These are phyloP conservation scores for Sporisorium reilianum DNA, from an alignment of 1,284 basidiomycete species.

Conservation along the genomic window DNA sequence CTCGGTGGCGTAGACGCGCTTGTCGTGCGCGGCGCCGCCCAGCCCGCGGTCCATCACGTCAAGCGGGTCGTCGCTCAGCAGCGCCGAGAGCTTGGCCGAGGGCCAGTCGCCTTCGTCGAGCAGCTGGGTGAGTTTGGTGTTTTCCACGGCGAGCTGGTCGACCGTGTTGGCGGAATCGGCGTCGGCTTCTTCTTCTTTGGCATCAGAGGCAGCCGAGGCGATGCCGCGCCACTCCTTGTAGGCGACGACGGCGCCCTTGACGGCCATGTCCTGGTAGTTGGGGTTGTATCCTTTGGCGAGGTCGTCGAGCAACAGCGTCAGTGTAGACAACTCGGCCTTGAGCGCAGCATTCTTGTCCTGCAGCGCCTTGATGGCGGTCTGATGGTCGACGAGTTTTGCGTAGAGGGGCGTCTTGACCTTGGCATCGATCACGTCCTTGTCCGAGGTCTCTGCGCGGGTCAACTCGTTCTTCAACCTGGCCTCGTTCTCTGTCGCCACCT, in stretches of 20 bases:
- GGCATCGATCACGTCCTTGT: slow-evolving; percentile 63
- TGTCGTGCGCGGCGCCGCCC: slow-evolving; percentile 16
- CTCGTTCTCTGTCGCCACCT: slow-evolving; percentile 73
- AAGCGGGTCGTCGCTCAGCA: slow-evolving; percentile 73
- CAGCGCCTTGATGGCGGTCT: slow-evolving; percentile 81
- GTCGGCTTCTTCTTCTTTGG: slow-evolving; percentile 13
- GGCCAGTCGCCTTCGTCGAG: slow-evolving; percentile 67
- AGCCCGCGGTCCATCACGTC: slow-evolving; percentile 69
- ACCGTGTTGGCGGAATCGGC: slow-evolving; percentile 16
- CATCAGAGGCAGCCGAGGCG: background rate
- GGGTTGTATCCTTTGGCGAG: slow-evolving; percentile 90
- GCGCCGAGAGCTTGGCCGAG: slow-evolving; percentile 75
- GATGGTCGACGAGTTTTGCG: slow-evolving; percentile 79
- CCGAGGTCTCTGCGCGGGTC: slow-evolving; percentile 47
- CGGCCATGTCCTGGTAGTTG: slow-evolving; percentile 99
- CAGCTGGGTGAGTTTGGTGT: slow-evolving; percentile 39
- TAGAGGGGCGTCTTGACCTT: slow-evolving; percentile 87
- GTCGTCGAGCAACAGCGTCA: slow-evolving; percentile 85
- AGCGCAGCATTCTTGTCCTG: slow-evolving; percentile 79
- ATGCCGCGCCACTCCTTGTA: slow-evolving; percentile 80
- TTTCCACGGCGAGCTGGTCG: slow-evolving; percentile 35
- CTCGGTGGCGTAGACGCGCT: slow-evolving; percentile 17
- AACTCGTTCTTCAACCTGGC: slow-evolving; percentile 40
- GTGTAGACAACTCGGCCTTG: slow-evolving; percentile 79
- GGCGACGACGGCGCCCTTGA: slow-evolving; percentile 92